phyloP scores from a whole-genome alignment of 495 filamentous ascomycete species.

The Delitschia confertaspora region DNA sequence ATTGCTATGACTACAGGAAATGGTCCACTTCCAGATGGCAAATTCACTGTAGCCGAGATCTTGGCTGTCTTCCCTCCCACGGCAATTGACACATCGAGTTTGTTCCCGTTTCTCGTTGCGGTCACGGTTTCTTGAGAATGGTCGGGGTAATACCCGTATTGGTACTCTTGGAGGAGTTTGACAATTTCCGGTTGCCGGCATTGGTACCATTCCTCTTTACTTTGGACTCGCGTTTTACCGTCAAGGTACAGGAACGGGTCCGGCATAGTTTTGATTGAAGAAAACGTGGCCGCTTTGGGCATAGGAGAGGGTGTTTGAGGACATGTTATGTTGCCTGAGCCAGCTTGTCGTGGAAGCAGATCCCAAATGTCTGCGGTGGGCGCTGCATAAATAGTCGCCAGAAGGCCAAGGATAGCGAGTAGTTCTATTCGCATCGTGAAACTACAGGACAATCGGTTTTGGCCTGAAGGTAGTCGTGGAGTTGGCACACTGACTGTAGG shows the following conservation, averaged over 20 bases:
- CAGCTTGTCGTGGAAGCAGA: slow-evolving; percentile 10
- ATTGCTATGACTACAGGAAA: slow-evolving; percentile 48
- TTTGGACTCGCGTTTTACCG: slow-evolving; percentile 39
- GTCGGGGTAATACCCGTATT: slow-evolving; percentile 48
- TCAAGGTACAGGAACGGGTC: slow-evolving; percentile 46
- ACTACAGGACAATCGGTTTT: too few species aligned
- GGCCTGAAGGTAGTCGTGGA: neutral
- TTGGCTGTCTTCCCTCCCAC: slow-evolving; percentile 40
- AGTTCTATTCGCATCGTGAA: slow-evolving; percentile 11
- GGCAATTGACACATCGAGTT: slow-evolving; percentile 41
- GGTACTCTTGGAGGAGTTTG: slow-evolving; percentile 46
- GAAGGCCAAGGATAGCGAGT: slow-evolving; percentile 2
- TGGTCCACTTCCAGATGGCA: slow-evolving; percentile 38
- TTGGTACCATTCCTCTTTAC: slow-evolving; percentile 43
- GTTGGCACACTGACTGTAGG: neutral
- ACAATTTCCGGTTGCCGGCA: slow-evolving; percentile 47
- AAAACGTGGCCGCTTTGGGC: slow-evolving; percentile 17
- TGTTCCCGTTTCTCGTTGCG: slow-evolving; percentile 43
- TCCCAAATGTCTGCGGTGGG: slow-evolving; percentile 6
- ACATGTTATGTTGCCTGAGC: slow-evolving; percentile 18
- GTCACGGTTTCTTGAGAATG: slow-evolving; percentile 43
- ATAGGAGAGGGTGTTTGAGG: slow-evolving; percentile 17
- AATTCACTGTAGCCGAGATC: slow-evolving; percentile 40
- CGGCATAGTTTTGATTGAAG: slow-evolving; percentile 34
- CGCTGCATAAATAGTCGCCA: slow-evolving; percentile 4